These are phyloP conservation scores for Paramyrothecium sp. DNA, from an alignment of 2,329 filamentous ascomycete species.

Conservation along the genomic window DNA sequence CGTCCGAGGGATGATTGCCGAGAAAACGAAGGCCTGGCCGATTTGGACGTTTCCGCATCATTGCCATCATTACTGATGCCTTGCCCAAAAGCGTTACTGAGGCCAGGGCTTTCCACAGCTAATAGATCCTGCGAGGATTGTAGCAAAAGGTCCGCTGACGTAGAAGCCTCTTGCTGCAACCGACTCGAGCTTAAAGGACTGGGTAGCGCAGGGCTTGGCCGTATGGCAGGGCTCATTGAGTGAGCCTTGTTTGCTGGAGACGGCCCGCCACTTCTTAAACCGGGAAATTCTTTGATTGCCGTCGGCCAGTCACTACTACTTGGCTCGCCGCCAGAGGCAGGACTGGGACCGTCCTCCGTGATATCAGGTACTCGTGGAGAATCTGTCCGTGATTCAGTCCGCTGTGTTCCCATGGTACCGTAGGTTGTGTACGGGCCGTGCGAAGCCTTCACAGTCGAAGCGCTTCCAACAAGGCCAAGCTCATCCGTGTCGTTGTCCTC, in stretches of 20 bases:
- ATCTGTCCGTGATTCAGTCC: not conserved
- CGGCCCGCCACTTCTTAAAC: not conserved
- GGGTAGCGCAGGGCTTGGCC: not conserved
- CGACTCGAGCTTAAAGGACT: not conserved
- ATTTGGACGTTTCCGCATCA: slow-evolving; percentile 17
- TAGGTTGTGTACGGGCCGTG: slow-evolving; percentile 14
- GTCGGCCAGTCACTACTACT: not conserved
- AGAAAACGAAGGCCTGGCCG: slow-evolving; percentile 35
- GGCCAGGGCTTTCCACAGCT: not conserved
- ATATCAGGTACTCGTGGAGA: slow-evolving; percentile 10
- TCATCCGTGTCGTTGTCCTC: slow-evolving; percentile 19
- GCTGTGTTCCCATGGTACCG: slow-evolving; percentile 22
- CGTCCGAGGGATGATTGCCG: slow-evolving; percentile 49
- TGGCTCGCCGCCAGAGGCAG: not conserved
- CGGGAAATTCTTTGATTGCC: not conserved
- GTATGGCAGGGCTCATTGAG: not conserved
- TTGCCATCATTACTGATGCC: not conserved
- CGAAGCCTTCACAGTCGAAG: slow-evolving; percentile 10
- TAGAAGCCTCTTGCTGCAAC: not conserved
- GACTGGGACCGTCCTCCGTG: slow-evolving; percentile 1
- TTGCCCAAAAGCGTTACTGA: not conserved
- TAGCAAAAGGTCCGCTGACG: not conserved
- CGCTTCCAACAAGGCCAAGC: not conserved
- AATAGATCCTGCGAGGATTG: not conserved
- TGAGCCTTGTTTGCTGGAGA: not conserved